Conservation (phyloP, 345 rosid genomes). For the Leavenworthia alabamica region DNA sequence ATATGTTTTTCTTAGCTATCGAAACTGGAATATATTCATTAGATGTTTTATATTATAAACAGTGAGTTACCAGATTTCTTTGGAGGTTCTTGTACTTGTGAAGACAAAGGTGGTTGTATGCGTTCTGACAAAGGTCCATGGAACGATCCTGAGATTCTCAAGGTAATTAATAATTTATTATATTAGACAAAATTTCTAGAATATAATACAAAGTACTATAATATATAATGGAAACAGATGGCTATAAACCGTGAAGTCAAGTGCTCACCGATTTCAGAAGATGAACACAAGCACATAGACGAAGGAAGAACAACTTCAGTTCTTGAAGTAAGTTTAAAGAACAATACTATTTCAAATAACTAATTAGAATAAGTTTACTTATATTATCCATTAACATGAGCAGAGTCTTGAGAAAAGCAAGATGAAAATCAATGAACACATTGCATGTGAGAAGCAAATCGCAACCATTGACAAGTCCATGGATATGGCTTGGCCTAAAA, state of each 20-base stretch:
- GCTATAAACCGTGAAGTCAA: constrained; percentile 63
- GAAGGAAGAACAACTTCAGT: constrained; percentile 23
- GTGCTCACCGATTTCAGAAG: constrained; percentile 47
- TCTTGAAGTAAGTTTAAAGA: constrained; percentile 19
- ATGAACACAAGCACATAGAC: constrained; percentile 33
- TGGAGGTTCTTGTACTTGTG: constrained; percentile 90
- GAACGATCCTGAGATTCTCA: constrained; percentile 82
- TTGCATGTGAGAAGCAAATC: constrained; percentile 31
- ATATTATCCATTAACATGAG: background rate
- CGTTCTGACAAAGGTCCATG: constrained; percentile 98
- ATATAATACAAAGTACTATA: background rate
- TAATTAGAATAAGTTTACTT: background rate
- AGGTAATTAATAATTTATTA: constrained; percentile 38
- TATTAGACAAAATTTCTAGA: background rate
- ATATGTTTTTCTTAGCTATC: background rate
- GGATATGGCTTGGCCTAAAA: constrained; percentile 20
- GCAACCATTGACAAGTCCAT: constrained; percentile 49
- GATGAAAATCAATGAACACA: constrained; percentile 11
- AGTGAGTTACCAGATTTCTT: constrained; percentile 95
- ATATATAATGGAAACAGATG: constrained; percentile 36
- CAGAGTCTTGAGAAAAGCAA: constrained; percentile 27
- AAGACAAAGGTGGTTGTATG: constrained; percentile 92
- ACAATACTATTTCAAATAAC: background rate
- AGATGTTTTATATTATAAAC: constrained; percentile 1
- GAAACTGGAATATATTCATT: background rate